These are phyloP conservation scores for Lobosporangium transversale DNA, from an alignment of 192 early-diverging fungal species.

Conservation along the genomic window DNA sequence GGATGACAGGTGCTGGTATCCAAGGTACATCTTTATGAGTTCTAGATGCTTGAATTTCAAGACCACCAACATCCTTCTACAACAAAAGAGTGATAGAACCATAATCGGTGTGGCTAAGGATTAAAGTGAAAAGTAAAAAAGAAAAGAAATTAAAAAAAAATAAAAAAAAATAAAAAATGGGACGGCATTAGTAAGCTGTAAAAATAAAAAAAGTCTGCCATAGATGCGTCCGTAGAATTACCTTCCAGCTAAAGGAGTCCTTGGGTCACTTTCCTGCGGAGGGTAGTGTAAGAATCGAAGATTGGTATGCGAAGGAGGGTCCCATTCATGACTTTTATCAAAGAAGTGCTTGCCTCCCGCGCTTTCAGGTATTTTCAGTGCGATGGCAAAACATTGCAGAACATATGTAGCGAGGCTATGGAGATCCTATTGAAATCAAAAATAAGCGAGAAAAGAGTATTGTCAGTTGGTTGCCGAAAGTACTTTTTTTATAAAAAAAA, in stretches of 20 bases:
- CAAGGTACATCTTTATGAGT: constrained; percentile 53
- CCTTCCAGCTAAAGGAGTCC: constrained; percentile 62
- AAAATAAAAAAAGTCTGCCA: background rate
- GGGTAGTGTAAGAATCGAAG: constrained; percentile 75
- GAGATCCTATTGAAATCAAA: constrained; percentile 49
- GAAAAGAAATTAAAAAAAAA: background rate
- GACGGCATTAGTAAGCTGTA: no score
- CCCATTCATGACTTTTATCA: constrained; percentile 58
- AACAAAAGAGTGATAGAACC: constrained; percentile 74
- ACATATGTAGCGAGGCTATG: constrained; percentile 59
- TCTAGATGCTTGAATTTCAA: constrained; percentile 61
- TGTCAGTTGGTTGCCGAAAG: no score
- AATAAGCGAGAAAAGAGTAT: constrained; percentile 7
- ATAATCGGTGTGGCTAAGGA: constrained; percentile 75
- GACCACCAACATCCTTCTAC: constrained; percentile 69
- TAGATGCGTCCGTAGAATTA: no score
- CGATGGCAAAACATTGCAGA: constrained; percentile 69
- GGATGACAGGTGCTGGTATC: constrained; percentile 70
- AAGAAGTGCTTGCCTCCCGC: constrained; percentile 67
- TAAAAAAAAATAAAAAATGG: background rate
- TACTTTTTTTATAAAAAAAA: no score
- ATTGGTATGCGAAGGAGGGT: constrained; percentile 54
- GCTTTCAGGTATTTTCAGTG: constrained; percentile 64
- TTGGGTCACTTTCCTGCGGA: constrained; percentile 50
- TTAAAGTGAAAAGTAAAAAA: background rate